Percentiles rank a stretch among this genome's conserved stretches.
phyloP scores from a whole-genome alignment of 208 protist genomes.

The Acanthamoeba pearcei region DNA sequence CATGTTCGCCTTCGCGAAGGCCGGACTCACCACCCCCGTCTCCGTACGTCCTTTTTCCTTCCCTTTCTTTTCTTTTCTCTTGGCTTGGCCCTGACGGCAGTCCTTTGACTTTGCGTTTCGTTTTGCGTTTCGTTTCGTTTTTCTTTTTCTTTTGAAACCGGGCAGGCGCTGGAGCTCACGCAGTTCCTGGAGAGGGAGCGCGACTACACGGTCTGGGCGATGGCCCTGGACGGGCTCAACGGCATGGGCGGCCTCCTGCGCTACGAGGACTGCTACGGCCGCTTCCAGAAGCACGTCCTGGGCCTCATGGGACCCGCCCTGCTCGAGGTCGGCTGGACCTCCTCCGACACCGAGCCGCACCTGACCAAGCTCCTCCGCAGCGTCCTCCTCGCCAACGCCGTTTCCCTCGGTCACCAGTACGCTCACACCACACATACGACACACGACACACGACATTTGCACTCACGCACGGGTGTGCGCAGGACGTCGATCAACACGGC shows the following conservation, averaged over 20 bases:
- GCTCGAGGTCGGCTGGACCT: background rate
- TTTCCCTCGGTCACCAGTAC: background rate
- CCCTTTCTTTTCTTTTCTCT: background rate
- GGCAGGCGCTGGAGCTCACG: slow-evolving; percentile 35
- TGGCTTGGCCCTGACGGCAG: too few relatives aligned
- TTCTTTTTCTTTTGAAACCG: background rate
- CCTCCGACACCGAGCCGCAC: slow-evolving; percentile 11
- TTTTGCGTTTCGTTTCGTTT: background rate
- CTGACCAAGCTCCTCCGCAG: slow-evolving; percentile 12
- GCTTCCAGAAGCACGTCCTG: slow-evolving; percentile 38
- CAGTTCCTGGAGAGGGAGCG: slow-evolving; percentile 2
- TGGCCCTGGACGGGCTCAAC: slow-evolving; percentile 8
- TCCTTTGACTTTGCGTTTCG: too few relatives aligned
- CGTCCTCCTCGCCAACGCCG: slow-evolving; percentile 28
- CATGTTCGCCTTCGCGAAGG: slow-evolving; percentile 59
- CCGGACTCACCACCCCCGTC: slow-evolving; percentile 1
- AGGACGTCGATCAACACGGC: background rate
- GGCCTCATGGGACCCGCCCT: background rate
- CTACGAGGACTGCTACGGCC: slow-evolving; percentile 60
- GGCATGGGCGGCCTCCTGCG: background rate
- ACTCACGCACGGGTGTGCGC: background rate
- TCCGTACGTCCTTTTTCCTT: background rate
- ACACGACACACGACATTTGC: background rate
- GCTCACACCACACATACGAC: background rate
- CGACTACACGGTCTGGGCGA: slow-evolving; percentile 30